These are phyloP conservation scores for Agastache rugosa DNA, from an alignment of 257 asterid genomes.

Conservation along the genomic window DNA sequence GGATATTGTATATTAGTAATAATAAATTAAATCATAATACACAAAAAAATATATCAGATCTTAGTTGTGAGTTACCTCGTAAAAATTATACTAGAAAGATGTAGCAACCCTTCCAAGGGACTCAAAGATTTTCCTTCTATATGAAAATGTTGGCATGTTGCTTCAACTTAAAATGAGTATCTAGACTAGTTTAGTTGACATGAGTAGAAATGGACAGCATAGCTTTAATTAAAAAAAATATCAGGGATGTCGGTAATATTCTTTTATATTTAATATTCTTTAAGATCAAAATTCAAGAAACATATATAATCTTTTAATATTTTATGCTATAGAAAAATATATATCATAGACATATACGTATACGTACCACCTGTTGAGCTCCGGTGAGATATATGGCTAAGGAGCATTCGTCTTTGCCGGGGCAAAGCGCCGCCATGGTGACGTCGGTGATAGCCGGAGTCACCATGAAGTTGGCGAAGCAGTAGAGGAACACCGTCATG, in stretches of 20 bases:
- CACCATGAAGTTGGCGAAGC: slow-evolving; percentile 85
- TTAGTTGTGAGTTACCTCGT: too few species aligned
- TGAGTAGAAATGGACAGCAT: slow-evolving; percentile 13
- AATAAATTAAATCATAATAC: too few species aligned
- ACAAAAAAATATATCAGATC: too few species aligned
- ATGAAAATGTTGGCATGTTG: slow-evolving; percentile 31
- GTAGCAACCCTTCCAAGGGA: not conserved
- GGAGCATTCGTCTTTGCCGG: slow-evolving; percentile 78
- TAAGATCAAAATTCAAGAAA: not conserved
- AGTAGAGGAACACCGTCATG: slow-evolving; percentile 82
- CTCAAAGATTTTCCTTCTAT: not conserved
- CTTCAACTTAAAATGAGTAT: not conserved
- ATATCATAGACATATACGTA: not conserved
- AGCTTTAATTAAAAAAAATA: slow-evolving; percentile 8
- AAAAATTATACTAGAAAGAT: not conserved
- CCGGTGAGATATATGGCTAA: slow-evolving; percentile 90
- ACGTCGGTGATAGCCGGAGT: slow-evolving; percentile 87
- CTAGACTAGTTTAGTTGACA: not conserved
- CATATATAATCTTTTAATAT: too few species aligned
- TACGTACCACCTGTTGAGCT: slow-evolving; percentile 77
- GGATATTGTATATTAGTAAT: too few species aligned
- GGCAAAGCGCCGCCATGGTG: slow-evolving; percentile 83
- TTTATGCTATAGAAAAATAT: not conserved
- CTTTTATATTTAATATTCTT: not conserved
- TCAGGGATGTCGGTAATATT: not conserved